Conservation (phyloP, 345 rosid genomes). For the Dipteronia dyeriana region DNA sequence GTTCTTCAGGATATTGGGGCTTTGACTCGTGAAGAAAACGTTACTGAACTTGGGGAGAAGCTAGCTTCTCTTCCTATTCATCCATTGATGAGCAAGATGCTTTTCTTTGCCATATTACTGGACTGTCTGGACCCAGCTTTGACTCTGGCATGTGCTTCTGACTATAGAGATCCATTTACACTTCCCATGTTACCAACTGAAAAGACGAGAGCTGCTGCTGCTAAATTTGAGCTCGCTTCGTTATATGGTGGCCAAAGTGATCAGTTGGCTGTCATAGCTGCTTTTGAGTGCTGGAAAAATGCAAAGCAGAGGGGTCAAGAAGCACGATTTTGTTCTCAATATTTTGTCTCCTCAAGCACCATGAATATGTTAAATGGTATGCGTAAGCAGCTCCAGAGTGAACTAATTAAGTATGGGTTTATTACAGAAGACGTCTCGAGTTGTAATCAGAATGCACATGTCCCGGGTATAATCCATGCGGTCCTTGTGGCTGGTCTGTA, state of each 20-base stretch:
- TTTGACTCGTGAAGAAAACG: constrained; percentile 67
- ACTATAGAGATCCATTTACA: constrained; percentile 83
- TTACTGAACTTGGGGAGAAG: constrained; percentile 90
- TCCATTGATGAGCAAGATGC: constrained; percentile 90
- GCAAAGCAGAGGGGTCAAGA: constrained; percentile 70
- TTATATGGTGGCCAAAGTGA: constrained; percentile 87
- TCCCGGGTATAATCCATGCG: constrained; percentile 77
- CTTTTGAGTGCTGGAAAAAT: constrained; percentile 86
- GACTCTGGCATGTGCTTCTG: constrained; percentile 93
- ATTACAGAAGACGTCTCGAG: constrained; percentile 58
- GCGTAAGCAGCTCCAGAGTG: constrained; percentile 82
- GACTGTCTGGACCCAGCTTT: constrained; percentile 96
- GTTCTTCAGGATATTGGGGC: constrained; percentile 92
- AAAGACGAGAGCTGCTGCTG: constrained; percentile 72
- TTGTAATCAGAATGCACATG: constrained; percentile 63
- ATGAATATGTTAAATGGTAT: constrained; percentile 80
- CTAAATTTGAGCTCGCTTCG: constrained; percentile 77
- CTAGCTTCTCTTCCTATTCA: constrained; percentile 85
- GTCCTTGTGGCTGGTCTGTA: constrained; percentile 88
- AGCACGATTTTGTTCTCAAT: constrained; percentile 66
- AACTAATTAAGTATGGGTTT: constrained; percentile 62
- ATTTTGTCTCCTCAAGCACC: constrained; percentile 67
- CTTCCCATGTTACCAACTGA: constrained; percentile 74
- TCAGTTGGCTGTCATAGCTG: constrained; percentile 88
- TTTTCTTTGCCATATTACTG: constrained; percentile 85